phyloP scores from a whole-genome alignment of 352 stramenopile species.

The Pythium coloratum region DNA sequence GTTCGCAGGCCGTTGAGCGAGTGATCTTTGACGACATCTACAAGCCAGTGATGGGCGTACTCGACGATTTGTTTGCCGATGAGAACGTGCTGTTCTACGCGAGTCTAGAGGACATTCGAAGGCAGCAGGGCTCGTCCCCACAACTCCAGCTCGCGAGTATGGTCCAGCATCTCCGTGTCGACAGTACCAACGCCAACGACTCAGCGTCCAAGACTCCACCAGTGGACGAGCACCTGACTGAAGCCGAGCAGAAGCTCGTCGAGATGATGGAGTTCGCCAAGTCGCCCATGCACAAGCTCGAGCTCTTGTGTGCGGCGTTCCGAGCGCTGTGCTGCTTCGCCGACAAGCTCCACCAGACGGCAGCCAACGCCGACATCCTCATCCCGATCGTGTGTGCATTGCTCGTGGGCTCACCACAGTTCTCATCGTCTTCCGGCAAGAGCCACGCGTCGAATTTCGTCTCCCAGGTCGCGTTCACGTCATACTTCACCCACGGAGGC shows the following conservation, averaged over 20 bases:
- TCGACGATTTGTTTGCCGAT: constrained; percentile 44
- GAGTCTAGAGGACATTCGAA: constrained; percentile 51
- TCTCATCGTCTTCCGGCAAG: constrained; percentile 11
- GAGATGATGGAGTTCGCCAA: constrained; percentile 47
- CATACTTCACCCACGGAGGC: constrained; percentile 73
- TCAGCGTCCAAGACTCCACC: constrained; percentile 19
- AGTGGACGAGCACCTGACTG: constrained; percentile 34
- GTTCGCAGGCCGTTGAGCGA: constrained; percentile 56
- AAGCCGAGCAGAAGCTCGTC: constrained; percentile 43
- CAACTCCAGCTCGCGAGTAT: constrained; percentile 18
- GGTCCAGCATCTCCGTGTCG: not conserved
- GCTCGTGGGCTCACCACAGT: constrained; percentile 39
- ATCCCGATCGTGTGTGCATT: constrained; percentile 69
- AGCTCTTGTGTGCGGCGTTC: constrained; percentile 61
- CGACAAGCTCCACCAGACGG: constrained; percentile 58
- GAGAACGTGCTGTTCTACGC: constrained; percentile 47
- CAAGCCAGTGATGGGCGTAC: constrained; percentile 52
- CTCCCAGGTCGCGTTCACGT: constrained; percentile 71
- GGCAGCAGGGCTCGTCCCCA: constrained; percentile 34
- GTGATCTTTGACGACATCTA: constrained; percentile 74
- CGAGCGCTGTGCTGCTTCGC: constrained; percentile 65
- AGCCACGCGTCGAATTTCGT: constrained; percentile 41
- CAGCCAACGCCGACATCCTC: constrained; percentile 68
- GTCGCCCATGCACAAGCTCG: constrained; percentile 63
- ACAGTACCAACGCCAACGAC: not conserved